These are phyloP conservation scores for Gracilaria caudata DNA, from an alignment of 23 red algal species.

Conservation along the genomic window DNA sequence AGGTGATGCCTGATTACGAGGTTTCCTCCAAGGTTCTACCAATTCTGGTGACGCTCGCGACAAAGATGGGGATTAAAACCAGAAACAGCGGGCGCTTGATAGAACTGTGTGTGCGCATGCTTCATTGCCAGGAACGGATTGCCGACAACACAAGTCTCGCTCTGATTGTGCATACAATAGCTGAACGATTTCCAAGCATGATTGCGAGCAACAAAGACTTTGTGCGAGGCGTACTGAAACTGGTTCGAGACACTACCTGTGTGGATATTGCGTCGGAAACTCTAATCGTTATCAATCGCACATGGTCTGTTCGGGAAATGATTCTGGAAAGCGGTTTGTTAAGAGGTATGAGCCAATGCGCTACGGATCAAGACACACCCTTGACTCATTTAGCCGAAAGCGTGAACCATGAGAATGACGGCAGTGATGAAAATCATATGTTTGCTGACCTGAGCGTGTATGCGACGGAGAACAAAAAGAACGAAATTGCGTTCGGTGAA, in stretches of 20 bases:
- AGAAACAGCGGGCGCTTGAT: slow-evolving; percentile 21
- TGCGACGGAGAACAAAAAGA: neutral
- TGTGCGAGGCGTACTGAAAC: slow-evolving; percentile 24
- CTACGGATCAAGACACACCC: neutral
- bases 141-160: slow-evolving; percentile 21
- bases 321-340: slow-evolving; percentile 23
- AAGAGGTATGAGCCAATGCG: neutral
- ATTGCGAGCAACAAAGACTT: slow-evolving; percentile 12
- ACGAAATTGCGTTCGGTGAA: neutral
- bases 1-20: slow-evolving; percentile 15
- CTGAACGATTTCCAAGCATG: slow-evolving; percentile 17
- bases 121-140: slow-evolving; percentile 14
- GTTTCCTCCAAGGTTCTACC: slow-evolving; percentile 28
- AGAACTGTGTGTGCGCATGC: slow-evolving; percentile 14
- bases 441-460: neutral
- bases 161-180: neutral
- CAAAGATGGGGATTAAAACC: neutral
- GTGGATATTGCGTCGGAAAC: slow-evolving; percentile 20
- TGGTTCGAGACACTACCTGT: slow-evolving; percentile 14
- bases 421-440: neutral
- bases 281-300: slow-evolving; percentile 20
- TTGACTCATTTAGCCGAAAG: neutral
- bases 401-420: neutral
- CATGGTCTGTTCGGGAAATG: neutral
- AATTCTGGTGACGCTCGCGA: slow-evolving; percentile 9